Percentiles rank a stretch among this genome's conserved stretches.
Evolutionary conservation across 306 rosid genomes (phyloP).

Genomic region (Cucumis sativus): Cucumber_9930_V3 NC_026655.2:23247001-23247500

Average conservation of each 20-base stretch:
- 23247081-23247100: too few species aligned
- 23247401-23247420: background rate
- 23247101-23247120: too few species aligned
- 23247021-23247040: background rate
- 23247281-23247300: constrained; percentile 95
- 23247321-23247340: constrained; percentile 59
- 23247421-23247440: background rate
- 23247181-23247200: too few species aligned
- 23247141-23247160: too few species aligned
- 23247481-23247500: constrained; percentile 38
- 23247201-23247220: too few species aligned
- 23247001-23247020: background rate
- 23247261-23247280: constrained; percentile 59
- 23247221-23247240: background rate
- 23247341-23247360: constrained; percentile 76
- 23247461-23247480: constrained; percentile 47
- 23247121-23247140: too few species aligned
- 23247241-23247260: background rate
- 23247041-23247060: too few species aligned
- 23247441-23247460: too few species aligned
- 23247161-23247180: too few species aligned
- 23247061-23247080: too few species aligned
- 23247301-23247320: constrained; percentile 85
- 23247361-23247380: constrained; percentile 24
- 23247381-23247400: constrained; percentile 1